Evolutionary conservation across 1,284 basidiomycete genomes (phyloP).

Genomic region (Clitocybe nebularis): DNA sequence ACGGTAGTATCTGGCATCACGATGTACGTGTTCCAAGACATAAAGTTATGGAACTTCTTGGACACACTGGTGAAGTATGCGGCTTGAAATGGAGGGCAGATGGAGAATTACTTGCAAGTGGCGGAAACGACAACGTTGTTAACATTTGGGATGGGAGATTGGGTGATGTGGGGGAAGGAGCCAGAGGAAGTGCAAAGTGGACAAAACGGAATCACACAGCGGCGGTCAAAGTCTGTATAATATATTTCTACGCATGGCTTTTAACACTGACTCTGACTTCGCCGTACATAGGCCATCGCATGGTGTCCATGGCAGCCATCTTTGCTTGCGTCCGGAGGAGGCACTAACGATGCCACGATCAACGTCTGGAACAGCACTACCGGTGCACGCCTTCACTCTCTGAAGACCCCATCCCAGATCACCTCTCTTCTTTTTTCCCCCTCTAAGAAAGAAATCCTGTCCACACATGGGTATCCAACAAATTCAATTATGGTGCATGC

Average conservation of each 20-base stretch:
- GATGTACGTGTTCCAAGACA: constrained; percentile 87
- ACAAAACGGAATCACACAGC: constrained; percentile 93
- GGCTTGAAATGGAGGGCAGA: constrained; percentile 80
- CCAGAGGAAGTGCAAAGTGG: constrained; percentile 76
- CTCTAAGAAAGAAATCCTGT: constrained; percentile 87
- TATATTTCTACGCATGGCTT: background rate
- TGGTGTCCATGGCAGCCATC: constrained; percentile 98
- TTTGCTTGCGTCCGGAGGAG: constrained; percentile 91
- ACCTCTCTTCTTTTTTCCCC: constrained; percentile 90
- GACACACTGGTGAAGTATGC: constrained; percentile 89
- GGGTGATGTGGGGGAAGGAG: constrained; percentile 57
- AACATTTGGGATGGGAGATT: constrained; percentile 92
- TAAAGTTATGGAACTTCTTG: constrained; percentile 85
- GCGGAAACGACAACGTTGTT: constrained; percentile 95
- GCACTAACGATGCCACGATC: constrained; percentile 91
- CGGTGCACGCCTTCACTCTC: constrained; percentile 80
- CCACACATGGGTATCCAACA: constrained; percentile 91
- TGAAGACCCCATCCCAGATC: constrained; percentile 86
- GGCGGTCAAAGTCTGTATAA: constrained; percentile 75
- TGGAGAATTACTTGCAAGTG: constrained; percentile 87
- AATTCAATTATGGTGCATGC: constrained; percentile 67
- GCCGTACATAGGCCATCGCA: constrained; percentile 67
- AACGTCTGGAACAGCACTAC: constrained; percentile 93
- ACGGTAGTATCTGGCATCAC: constrained; percentile 92
- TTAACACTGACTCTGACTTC: background rate